Base-by-base conservation (phyloP, 2,329 filamentous ascomycete species). In the Fusarium protoensiforme region DNA sequence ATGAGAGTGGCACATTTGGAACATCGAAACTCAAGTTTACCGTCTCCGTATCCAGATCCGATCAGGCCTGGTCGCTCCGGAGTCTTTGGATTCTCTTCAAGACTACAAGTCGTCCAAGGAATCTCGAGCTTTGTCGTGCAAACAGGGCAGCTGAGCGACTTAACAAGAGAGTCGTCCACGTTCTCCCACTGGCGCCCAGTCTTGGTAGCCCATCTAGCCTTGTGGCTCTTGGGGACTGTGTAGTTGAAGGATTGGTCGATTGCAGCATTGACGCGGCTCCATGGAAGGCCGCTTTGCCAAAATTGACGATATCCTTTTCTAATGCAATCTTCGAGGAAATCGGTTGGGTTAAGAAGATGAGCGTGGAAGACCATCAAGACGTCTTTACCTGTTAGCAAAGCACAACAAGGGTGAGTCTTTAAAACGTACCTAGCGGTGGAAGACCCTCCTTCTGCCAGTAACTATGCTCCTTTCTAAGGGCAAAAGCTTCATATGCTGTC, bases 351-450 rank as follows among this genome's bases (percentile, higher is more conserved):
- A 2, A 94, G 85, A 85, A 92, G 89, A 72, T 92, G 92, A 0
- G 91, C 83, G 80, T 94, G 92, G 90, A 91, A 93, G 0, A 94
- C 90, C 90, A 94, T 91, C 14, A 94, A 79, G 0, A 94, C 87
- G 80, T 94, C 92, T 85, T 16, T 0, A 2, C 4, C 6, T 3
- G 7, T 73, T 24, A 73, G 73, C 7, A 14, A 29, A 11, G 7
- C 22, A 35, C 1, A 31, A 22, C 20, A 13, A 39, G 39, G 16
- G 39, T 43, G 39, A 8, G 7, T 14, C n/a, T 11, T 31, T 13
- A 16, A 3, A 41, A 36, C 72, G 33, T 59, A 78, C 77, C 77
- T 10, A 78, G 68, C 8, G 77, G 77, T 0, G 75, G 77, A 22
- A 78, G 72, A 0, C 67, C 2, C 9, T 61, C 62, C 9, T 68